Conservation (phyloP, 2,329 filamentous ascomycete genomes). For the Colletotrichum gigasporum region DNA sequence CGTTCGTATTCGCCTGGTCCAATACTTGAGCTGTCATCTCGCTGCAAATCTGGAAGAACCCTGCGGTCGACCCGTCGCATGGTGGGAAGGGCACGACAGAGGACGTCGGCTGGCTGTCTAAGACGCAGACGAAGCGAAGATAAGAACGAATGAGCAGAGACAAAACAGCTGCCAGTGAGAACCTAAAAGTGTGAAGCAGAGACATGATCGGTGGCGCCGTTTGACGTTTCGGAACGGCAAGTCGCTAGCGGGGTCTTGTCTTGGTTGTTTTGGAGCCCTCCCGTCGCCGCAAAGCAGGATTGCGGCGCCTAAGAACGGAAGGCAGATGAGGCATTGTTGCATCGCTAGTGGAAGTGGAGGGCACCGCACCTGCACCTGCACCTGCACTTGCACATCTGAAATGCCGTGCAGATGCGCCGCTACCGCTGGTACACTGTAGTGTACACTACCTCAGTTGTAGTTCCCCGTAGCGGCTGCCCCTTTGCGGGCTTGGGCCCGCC, state of each 20-base stretch:
- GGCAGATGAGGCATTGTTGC: constrained; percentile 15
- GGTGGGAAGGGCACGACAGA: not conserved
- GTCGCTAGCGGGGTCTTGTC: not conserved
- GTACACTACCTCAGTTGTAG: not conserved
- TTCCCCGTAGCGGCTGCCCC: not conserved
- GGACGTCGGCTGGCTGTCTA: not conserved
- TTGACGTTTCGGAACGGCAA: constrained; percentile 3
- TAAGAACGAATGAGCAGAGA: not conserved
- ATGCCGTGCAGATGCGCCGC: constrained; percentile 6
- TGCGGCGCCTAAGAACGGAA: not conserved
- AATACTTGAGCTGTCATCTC: not conserved
- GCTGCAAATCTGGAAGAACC: not conserved
- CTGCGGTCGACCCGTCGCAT: too few species aligned
- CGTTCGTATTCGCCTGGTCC: not conserved
- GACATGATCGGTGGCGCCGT: constrained; percentile 19
- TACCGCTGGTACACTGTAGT: not conserved
- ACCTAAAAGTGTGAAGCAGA: not conserved
- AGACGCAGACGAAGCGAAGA: not conserved
- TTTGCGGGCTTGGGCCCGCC: too few species aligned
- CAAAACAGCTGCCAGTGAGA: constrained; percentile 3
- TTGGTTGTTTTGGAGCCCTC: not conserved
- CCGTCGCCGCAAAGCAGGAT: not conserved
- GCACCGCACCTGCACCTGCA: too few species aligned
- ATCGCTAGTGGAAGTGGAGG: not conserved
- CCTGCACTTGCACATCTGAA: constrained; percentile 12